Base-by-base conservation (phyloP, 345 rosid genomes). In the Ceriops decandra region DNA sequence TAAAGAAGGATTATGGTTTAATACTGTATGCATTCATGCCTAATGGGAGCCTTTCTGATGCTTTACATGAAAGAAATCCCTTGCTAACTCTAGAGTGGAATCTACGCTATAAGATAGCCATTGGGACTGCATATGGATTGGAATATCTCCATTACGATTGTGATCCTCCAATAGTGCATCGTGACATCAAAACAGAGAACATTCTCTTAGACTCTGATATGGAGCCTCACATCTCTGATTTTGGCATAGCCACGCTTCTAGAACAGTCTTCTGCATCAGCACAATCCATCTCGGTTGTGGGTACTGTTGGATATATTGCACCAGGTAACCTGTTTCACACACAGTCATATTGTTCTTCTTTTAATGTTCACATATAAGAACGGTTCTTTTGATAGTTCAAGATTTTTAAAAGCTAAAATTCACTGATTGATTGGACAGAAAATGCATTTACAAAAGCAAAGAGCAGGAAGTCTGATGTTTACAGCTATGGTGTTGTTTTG, bases 141-240 rank as follows among this genome's bases (percentile, higher is more conserved):
- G 88, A 85, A 6, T 92, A 92, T 83, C 90, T 92, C 60, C 98
- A 92, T 77, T 73, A 81, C 52, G 91, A 90, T 58, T 92, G 95
- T 33, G 68, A 84, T 74, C 98, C 96, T 24, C 76, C 88, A 0
- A 82, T 92, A 30, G 83, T 88, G 20, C 98, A 92, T 58, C 85
- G 92, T 24, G 98, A 92, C 73, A 84, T 92, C 70, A 92, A 92
- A 71, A 91, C 98, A 0, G 81, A 81, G 31, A 92, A 92, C 82
- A 82, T 92, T 72, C 95, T 92, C 22, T 63, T 92, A 68, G 92
- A 88, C 69, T 67, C 83, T 0, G 85, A 90, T 27, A 81, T 88
- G 84, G 96, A 85, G 79, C 86, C 98, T 69, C 96, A 77, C 59
- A 82, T 92, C 72, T 85, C 96, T 0, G 98, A 90, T 70, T 92